Evolutionary conservation across 345 rosid genomes (phyloP).

Genomic region (Lumnitzera racemosa): DNA sequence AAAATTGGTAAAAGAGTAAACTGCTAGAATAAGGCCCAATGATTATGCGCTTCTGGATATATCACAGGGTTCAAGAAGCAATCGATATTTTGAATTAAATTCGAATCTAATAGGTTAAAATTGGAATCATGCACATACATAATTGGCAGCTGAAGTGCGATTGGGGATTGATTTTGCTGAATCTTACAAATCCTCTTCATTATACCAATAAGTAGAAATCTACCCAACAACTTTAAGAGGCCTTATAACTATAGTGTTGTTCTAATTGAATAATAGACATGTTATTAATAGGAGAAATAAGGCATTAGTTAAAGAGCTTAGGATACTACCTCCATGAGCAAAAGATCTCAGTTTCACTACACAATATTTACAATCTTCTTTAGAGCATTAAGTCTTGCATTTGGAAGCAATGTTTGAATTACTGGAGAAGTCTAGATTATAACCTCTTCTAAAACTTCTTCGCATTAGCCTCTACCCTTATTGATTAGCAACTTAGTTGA

Average conservation of each 20-base stretch:
- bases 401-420: slow-evolving; percentile 27
- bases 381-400: slow-evolving; percentile 30
- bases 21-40: too few relatives aligned
- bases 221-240: neutral
- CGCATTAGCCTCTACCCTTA: slow-evolving; percentile 26
- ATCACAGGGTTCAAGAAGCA: too few relatives aligned
- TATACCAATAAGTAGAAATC: slow-evolving; percentile 20
- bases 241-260: neutral
- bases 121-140: too few relatives aligned
- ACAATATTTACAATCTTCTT: slow-evolving; percentile 27
- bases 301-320: slow-evolving; percentile 33
- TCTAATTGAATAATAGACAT: slow-evolving; percentile 1
- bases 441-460: slow-evolving; percentile 31
- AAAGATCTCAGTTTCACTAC: slow-evolving; percentile 31
- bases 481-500: slow-evolving; percentile 37
- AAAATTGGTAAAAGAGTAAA: too few relatives aligned
- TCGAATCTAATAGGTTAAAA: too few relatives aligned
- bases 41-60: too few relatives aligned
- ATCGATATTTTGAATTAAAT: too few relatives aligned
- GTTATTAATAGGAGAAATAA: slow-evolving; percentile 23
- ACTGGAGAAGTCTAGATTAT: slow-evolving; percentile 49
- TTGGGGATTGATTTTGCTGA: slow-evolving; percentile 41
- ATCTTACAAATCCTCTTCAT: slow-evolving; percentile 11
- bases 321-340: slow-evolving; percentile 31
- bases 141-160: slow-evolving; percentile 21